Conservation (phyloP, 768 basidiomycete species). For the Tylopilus rubrobrunneus region DNA sequence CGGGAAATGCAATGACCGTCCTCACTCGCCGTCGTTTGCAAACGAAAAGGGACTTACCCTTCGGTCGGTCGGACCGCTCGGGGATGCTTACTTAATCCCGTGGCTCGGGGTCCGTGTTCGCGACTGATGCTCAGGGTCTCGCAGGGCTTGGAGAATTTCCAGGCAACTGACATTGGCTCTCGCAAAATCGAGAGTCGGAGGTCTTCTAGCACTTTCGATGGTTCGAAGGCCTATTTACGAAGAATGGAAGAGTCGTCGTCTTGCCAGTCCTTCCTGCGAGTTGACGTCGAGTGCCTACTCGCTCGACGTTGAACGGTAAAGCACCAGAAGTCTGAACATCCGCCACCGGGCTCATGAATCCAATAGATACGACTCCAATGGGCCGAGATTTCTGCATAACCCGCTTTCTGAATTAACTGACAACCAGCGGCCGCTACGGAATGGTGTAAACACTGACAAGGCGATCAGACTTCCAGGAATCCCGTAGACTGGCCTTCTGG, state of each 20-base stretch:
- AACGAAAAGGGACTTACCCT: not conserved
- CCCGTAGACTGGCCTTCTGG: slow-evolving; percentile 9
- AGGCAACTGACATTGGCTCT: slow-evolving; percentile 10
- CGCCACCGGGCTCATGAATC: slow-evolving; percentile 18
- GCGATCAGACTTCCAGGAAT: slow-evolving; percentile 16
- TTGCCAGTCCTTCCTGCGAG: slow-evolving; percentile 3
- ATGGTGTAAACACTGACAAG: slow-evolving; percentile 3
- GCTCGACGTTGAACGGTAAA: not conserved
- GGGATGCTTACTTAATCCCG: slow-evolving; percentile 9
- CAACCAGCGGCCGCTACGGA: not conserved
- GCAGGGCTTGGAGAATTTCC: slow-evolving; percentile 2
- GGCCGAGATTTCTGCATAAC: not conserved
- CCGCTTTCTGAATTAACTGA: not conserved
- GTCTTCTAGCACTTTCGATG: slow-evolving; percentile 6
- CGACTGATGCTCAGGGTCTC: not conserved
- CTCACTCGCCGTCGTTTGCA: not conserved
- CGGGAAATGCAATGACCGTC: not conserved
- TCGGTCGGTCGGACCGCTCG: not conserved
- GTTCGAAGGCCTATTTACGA: slow-evolving; percentile 19
- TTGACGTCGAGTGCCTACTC: slow-evolving; percentile 1
- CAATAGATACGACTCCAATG: not conserved
- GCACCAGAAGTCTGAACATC: slow-evolving; percentile 6
- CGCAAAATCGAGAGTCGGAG: slow-evolving; percentile 16
- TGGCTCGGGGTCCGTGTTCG: not conserved
- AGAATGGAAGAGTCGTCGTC: slow-evolving; percentile 18